Evolutionary conservation across 2,329 filamentous ascomycete species (phyloP).

Genomic region (Apiospora hydei): DNA sequence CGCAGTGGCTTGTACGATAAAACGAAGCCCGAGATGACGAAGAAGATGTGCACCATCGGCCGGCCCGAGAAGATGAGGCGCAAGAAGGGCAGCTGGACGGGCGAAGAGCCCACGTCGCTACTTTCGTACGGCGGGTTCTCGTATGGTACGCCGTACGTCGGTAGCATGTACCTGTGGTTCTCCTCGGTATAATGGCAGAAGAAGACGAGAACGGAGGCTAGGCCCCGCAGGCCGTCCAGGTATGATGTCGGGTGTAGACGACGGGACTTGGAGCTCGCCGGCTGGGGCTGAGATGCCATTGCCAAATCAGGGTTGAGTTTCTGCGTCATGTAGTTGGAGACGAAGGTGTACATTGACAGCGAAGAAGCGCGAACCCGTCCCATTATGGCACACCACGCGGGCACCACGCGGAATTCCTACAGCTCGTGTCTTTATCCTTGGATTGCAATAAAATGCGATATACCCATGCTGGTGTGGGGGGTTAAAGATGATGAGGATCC

Average conservation of each 20-base stretch:
- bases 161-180: slow-evolving; percentile 44
- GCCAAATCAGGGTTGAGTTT: slow-evolving; percentile 40
- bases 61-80: slow-evolving; percentile 62
- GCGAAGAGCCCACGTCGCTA: slow-evolving; percentile 43
- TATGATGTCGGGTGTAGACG: slow-evolving; percentile 52
- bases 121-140: slow-evolving; percentile 42
- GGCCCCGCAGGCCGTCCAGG: slow-evolving; percentile 57
- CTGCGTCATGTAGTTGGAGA: slow-evolving; percentile 46
- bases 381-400: neutral
- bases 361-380: slow-evolving; percentile 1
- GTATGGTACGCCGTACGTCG: slow-evolving; percentile 44
- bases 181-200: slow-evolving; percentile 55
- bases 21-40: slow-evolving; percentile 58
- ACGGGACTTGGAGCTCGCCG: slow-evolving; percentile 19
- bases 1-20: slow-evolving; percentile 53
- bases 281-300: slow-evolving; percentile 25
- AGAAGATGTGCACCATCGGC: slow-evolving; percentile 61
- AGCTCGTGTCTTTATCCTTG: slow-evolving; percentile 1
- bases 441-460: neutral
- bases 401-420: neutral
- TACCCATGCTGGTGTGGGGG: neutral
- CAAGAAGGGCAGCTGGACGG: slow-evolving; percentile 60
- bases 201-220: slow-evolving; percentile 57
- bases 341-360: slow-evolving; percentile 29
- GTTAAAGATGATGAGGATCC: neutral